Percentiles rank a stretch among this genome's conserved stretches.
phyloP scores from a whole-genome alignment of 2,329 filamentous ascomycete genomes.

The Ascocoryne sarcoides region DNA sequence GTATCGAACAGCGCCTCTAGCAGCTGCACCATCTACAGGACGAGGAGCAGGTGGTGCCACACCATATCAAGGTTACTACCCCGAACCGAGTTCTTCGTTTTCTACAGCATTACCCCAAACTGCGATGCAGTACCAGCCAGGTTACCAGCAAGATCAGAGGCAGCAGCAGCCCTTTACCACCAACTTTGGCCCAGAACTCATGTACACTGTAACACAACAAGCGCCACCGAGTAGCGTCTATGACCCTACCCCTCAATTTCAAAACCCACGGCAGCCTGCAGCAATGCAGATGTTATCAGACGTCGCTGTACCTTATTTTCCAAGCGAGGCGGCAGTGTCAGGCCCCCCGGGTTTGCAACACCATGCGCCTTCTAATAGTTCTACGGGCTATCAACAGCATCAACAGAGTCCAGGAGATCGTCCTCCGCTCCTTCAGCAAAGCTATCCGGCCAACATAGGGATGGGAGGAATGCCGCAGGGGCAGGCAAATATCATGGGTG shows the following conservation, averaged over 20 bases:
- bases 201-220: slow-evolving; percentile 69
- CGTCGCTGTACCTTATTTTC: slow-evolving; percentile 67
- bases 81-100: slow-evolving; percentile 43
- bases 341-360: slow-evolving; percentile 46
- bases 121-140: slow-evolving; percentile 30
- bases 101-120: slow-evolving; percentile 28
- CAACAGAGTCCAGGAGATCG: slow-evolving; percentile 38
- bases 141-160: slow-evolving; percentile 43
- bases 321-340: slow-evolving; percentile 53
- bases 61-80: slow-evolving; percentile 52
- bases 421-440: slow-evolving; percentile 45
- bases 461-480: slow-evolving; percentile 40
- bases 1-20: slow-evolving; percentile 41
- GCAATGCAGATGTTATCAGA: slow-evolving; percentile 70
- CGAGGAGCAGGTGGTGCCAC: slow-evolving; percentile 43
- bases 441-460: slow-evolving; percentile 40
- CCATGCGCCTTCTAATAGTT: slow-evolving; percentile 41
- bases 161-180: slow-evolving; percentile 43
- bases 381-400: slow-evolving; percentile 46
- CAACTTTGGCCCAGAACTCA: slow-evolving; percentile 55
- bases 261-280: slow-evolving; percentile 66
- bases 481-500: slow-evolving; percentile 36
- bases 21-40: slow-evolving; percentile 34
- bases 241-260: slow-evolving; percentile 64
- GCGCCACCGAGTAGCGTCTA: slow-evolving; percentile 58